A percentile compares a stretch with the other conserved stretches of the same genome.
These are phyloP conservation scores for Aspergillus alliaceus DNA, from an alignment of 2,329 filamentous ascomycete genomes.

Conservation along the genomic window DNA sequence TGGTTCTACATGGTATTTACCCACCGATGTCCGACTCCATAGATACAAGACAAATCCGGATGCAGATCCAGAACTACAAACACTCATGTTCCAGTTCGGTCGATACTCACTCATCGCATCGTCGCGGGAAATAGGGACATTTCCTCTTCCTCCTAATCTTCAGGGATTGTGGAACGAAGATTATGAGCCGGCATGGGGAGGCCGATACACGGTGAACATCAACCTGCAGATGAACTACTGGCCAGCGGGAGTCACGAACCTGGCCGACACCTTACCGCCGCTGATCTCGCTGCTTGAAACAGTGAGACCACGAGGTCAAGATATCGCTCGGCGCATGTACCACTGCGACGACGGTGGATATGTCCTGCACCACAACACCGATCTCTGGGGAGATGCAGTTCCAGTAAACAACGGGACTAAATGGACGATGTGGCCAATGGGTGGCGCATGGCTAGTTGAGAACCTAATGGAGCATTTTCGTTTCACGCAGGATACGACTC, in stretches of 20 bases:
- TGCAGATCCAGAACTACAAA: conserved; percentile 39
- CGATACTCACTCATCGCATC: conserved; percentile 55
- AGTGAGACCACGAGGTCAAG: conserved; percentile 39
- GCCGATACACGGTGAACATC: conserved; percentile 60
- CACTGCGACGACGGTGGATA: conserved; percentile 51
- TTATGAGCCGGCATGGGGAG: conserved; percentile 50
- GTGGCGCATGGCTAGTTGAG: conserved; percentile 59
- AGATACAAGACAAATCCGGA: conserved; percentile 5
- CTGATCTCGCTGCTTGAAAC: conserved; percentile 43
- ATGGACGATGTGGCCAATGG: conserved; percentile 40
- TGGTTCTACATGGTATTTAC: background rate
- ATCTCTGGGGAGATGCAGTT: conserved; percentile 57
- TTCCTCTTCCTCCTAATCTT: conserved; percentile 55
- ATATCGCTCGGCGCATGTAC: conserved; percentile 55
- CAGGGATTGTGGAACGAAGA: conserved; percentile 58
- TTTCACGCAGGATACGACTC: conserved; percentile 40
- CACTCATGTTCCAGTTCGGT: conserved; percentile 52
- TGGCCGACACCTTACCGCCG: conserved; percentile 42
- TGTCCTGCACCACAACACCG: conserved; percentile 58
- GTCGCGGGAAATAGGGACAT: conserved; percentile 35
- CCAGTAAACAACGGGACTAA: conserved; percentile 46
- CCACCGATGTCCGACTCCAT: conserved; percentile 3
- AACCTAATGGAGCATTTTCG: conserved; percentile 58
- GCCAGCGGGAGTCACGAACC: conserved; percentile 53
- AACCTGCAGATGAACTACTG: conserved; percentile 65